These are phyloP conservation scores for Leucocoprinus sp. DNA, from an alignment of 768 basidiomycete genomes.

Conservation along the genomic window DNA sequence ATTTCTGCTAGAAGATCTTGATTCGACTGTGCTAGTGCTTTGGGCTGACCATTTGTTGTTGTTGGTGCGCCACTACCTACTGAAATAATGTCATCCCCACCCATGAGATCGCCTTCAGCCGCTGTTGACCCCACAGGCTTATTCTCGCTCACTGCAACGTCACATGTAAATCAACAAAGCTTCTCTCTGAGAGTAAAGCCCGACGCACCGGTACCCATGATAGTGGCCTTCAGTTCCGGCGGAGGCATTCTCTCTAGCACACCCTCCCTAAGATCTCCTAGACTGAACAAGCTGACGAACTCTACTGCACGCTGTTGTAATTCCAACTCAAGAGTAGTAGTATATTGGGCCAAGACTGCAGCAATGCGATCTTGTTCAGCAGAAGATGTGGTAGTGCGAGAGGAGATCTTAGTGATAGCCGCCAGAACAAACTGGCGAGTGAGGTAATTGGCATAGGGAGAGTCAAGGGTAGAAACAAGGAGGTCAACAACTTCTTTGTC, in stretches of 20 bases:
- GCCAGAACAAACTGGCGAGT: conserved; percentile 90
- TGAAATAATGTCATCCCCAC: conserved; percentile 54
- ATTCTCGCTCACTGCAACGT: conserved; percentile 79
- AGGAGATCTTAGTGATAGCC: conserved; percentile 82
- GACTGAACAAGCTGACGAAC: conserved; percentile 76
- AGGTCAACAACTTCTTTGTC: conserved; percentile 85
- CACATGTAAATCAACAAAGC: background rate
- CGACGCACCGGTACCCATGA: conserved; percentile 78
- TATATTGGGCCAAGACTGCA: conserved; percentile 70
- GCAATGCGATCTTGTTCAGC: conserved; percentile 73
- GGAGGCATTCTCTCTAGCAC: conserved; percentile 99
- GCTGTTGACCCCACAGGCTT: conserved; percentile 89
- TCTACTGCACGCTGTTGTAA: conserved; percentile 95
- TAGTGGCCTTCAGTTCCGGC: conserved; percentile 94
- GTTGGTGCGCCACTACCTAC: background rate
- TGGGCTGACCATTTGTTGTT: conserved; percentile 32
- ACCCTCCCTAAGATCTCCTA: conserved; percentile 70
- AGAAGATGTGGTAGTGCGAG: conserved; percentile 59
- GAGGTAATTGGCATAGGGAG: conserved; percentile 89
- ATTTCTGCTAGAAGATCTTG: conserved; percentile 91
- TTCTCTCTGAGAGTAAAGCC: background rate
- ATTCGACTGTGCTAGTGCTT: conserved; percentile 45
- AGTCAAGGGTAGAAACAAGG: conserved; percentile 78
- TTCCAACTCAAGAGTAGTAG: conserved; percentile 87
- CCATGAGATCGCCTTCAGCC: conserved; percentile 65